These are phyloP conservation scores for Fagopyrum homotropicum DNA, from an alignment of 148 eudicot genomes.

Conservation along the genomic window DNA sequence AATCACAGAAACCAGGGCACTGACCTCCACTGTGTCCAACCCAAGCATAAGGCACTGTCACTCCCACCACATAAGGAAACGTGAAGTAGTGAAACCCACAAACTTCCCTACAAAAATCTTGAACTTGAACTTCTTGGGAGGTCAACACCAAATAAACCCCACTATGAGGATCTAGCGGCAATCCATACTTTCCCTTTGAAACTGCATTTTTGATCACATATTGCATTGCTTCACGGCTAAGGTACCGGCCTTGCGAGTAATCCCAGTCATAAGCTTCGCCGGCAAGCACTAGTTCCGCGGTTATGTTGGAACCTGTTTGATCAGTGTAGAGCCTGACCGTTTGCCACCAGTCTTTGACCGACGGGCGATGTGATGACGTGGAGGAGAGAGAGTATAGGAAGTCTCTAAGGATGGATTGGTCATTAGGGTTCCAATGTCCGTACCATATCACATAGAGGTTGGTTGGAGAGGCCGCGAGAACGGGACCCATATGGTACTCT, in stretches of 20 bases:
- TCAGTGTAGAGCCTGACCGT: constrained; percentile 80
- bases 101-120: constrained; percentile 66
- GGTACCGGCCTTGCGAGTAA: constrained; percentile 65
- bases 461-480: constrained; percentile 67
- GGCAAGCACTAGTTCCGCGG: constrained; percentile 48
- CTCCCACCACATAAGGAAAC: constrained; percentile 77
- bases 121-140: constrained; percentile 64
- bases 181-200: constrained; percentile 50
- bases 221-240: constrained; percentile 71
- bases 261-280: constrained; percentile 70
- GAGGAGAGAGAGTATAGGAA: constrained; percentile 69
- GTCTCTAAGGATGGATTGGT: constrained; percentile 71
- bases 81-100: constrained; percentile 97
- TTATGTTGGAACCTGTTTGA: constrained; percentile 73
- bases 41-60: constrained; percentile 92
- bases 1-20: constrained; percentile 78
- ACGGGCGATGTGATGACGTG: constrained; percentile 37
- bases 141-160: constrained; percentile 78
- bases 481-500: constrained; percentile 93
- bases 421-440: constrained; percentile 55
- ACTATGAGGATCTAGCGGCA: constrained; percentile 57
- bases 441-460: constrained; percentile 72
- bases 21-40: constrained; percentile 73
- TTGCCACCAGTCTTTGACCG: constrained; percentile 81
- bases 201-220: constrained; percentile 68